Conservation (phyloP, 805 yeast species). For the Candida caryicola region DNA sequence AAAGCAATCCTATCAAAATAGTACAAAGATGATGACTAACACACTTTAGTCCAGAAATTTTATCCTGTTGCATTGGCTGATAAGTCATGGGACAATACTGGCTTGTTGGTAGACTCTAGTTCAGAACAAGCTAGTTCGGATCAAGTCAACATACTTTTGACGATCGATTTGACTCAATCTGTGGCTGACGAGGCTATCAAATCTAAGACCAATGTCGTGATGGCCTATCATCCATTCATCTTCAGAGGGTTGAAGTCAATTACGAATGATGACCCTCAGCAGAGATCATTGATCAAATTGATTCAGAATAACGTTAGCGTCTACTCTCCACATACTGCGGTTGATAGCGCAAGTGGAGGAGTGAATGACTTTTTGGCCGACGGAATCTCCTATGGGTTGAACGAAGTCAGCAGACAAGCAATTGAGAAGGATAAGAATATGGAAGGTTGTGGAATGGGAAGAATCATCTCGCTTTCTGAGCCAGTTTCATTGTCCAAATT, state of each 20-base stretch:
- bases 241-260: constrained; percentile 83
- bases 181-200: constrained; percentile 85
- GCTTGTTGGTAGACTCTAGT: constrained; percentile 74
- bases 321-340: constrained; percentile 94
- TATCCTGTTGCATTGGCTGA: constrained; percentile 86
- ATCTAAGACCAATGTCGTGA: constrained; percentile 50
- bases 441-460: constrained; percentile 77
- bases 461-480: constrained; percentile 50
- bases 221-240: constrained; percentile 92
- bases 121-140: constrained; percentile 19
- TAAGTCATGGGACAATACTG: constrained; percentile 92
- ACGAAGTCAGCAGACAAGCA: constrained; percentile 26
- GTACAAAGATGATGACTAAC: constrained; percentile 8
- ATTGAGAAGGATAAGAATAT: constrained; percentile 45
- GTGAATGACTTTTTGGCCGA: constrained; percentile 89
- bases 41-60: constrained; percentile 54
- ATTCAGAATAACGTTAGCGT: constrained; percentile 81
- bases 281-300: constrained; percentile 66
- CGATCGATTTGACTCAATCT: constrained; percentile 79
- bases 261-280: constrained; percentile 69
- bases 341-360: constrained; percentile 90
- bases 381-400: constrained; percentile 42
- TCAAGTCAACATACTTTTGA: constrained; percentile 49
- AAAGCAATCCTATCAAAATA: too few relatives aligned
- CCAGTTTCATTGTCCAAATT: constrained; percentile 45